Evolutionary conservation across 257 asterid genomes (phyloP).

Genomic region (Solanum habrochaites): DNA sequence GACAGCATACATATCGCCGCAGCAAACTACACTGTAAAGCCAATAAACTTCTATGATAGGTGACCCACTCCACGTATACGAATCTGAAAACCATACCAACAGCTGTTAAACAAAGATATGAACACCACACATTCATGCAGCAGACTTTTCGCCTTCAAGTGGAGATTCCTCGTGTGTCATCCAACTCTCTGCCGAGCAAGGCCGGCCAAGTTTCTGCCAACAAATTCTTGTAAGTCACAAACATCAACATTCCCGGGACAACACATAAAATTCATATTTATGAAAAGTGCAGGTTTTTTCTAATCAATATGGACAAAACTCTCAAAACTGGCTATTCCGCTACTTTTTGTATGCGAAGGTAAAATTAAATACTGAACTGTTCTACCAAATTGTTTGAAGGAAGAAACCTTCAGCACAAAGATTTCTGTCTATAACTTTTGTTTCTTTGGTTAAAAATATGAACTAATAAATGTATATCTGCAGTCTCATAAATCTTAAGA

Average conservation of each 20-base stretch:
- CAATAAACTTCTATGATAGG: not conserved
- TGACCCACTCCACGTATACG: not conserved
- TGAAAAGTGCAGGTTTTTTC: not conserved
- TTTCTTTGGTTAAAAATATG: not conserved
- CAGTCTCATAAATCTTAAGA: not conserved
- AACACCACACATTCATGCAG: not conserved
- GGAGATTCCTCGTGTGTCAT: not conserved
- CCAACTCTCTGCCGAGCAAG: slow-evolving; percentile 16
- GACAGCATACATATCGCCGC: not conserved
- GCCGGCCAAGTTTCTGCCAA: slow-evolving; percentile 41
- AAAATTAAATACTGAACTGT: not conserved
- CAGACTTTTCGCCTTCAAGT: not conserved
- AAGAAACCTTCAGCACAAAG: not conserved
- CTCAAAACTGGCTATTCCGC: not conserved
- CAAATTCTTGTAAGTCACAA: not conserved
- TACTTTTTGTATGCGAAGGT: not conserved
- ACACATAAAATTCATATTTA: not conserved
- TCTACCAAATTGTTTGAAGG: not conserved
- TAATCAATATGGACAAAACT: not conserved
- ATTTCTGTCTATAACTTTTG: not conserved
- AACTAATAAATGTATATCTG: not conserved
- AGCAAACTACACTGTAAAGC: not conserved
- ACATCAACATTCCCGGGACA: not conserved
- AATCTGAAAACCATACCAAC: not conserved
- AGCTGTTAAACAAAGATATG: not conserved